A percentile compares a stretch with the other conserved stretches of the same genome.
Conservation (phyloP, 305 asterid species). For the Fraxinus angustifolia region DNA sequence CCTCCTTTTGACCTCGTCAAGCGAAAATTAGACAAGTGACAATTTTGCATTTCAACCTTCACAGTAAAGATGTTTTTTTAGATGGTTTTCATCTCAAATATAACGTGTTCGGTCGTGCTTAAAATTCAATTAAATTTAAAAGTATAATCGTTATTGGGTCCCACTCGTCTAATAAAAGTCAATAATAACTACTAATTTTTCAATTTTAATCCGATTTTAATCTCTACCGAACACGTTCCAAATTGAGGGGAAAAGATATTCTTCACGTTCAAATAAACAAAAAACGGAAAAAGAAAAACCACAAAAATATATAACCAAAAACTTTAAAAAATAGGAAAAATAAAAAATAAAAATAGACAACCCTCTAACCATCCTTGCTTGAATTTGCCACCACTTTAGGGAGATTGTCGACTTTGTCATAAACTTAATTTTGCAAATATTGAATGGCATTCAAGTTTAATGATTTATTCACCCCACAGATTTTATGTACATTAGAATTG, state of each 20-base stretch:
- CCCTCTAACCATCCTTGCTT: background rate
- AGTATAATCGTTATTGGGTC: too few relatives aligned
- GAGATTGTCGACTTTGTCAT: background rate
- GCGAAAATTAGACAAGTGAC: background rate
- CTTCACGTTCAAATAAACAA: background rate
- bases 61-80: background rate
- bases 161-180: too few relatives aligned
- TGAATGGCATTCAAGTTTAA: background rate
- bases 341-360: background rate
- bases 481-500: background rate
- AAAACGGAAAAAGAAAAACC: background rate
- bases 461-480: background rate
- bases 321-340: background rate
- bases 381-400: background rate
- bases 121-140: too few relatives aligned
- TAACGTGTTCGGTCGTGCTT: too few relatives aligned
- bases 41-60: background rate
- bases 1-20: background rate
- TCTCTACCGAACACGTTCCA: too few relatives aligned
- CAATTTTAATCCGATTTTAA: too few relatives aligned
- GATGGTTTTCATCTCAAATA: background rate
- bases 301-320: background rate
- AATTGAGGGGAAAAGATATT: background rate
- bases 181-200: too few relatives aligned
- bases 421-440: background rate